A percentile compares a stretch with the other conserved stretches of the same genome.
phyloP scores from a whole-genome alignment of 495 filamentous ascomycete species.

The Aspergillus diversus region DNA sequence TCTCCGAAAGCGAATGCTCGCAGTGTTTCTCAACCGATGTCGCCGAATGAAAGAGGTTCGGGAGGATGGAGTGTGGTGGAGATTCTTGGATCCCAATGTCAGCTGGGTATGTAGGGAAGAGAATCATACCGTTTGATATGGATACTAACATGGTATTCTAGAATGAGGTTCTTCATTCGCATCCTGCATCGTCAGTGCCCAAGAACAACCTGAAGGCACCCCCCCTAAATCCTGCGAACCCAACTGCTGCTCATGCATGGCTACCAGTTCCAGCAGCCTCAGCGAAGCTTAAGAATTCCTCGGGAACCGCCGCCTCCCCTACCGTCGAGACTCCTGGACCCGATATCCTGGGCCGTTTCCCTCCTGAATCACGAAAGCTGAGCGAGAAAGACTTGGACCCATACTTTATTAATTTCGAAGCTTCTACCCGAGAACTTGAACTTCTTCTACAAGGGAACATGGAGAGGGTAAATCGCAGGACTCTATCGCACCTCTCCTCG shows the following conservation, averaged over 20 bases:
- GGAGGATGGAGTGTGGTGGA: slow-evolving; percentile 95
- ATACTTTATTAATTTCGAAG: slow-evolving; percentile 91
- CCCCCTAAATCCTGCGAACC: slow-evolving; percentile 88
- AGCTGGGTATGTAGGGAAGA: slow-evolving; percentile 76
- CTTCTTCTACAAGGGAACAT: slow-evolving; percentile 84
- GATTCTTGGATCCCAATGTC: slow-evolving; percentile 94
- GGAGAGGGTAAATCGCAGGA: slow-evolving; percentile 92
- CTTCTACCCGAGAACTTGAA: slow-evolving; percentile 85
- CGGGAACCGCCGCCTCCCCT: slow-evolving; percentile 55
- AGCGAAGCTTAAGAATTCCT: slow-evolving; percentile 74
- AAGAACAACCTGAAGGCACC: slow-evolving; percentile 93
- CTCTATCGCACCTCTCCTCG: slow-evolving; percentile 77
- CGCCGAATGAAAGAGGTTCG: slow-evolving; percentile 89
- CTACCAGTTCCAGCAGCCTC: slow-evolving; percentile 83
- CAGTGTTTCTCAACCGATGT: slow-evolving; percentile 92
- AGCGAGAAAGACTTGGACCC: slow-evolving; percentile 91
- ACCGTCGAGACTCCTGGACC: slow-evolving; percentile 61
- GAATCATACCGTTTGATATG: neutral
- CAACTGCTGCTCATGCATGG: slow-evolving; percentile 83
- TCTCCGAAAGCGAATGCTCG: slow-evolving; percentile 91
- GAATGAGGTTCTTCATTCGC: slow-evolving; percentile 89
- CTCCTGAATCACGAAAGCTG: slow-evolving; percentile 72
- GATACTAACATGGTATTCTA: slow-evolving; percentile 47
- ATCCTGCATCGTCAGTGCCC: slow-evolving; percentile 86
- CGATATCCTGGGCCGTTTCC: slow-evolving; percentile 78